Conservation (phyloP, 257 asterid genomes). For the Paraleonurus japonicus region DNA sequence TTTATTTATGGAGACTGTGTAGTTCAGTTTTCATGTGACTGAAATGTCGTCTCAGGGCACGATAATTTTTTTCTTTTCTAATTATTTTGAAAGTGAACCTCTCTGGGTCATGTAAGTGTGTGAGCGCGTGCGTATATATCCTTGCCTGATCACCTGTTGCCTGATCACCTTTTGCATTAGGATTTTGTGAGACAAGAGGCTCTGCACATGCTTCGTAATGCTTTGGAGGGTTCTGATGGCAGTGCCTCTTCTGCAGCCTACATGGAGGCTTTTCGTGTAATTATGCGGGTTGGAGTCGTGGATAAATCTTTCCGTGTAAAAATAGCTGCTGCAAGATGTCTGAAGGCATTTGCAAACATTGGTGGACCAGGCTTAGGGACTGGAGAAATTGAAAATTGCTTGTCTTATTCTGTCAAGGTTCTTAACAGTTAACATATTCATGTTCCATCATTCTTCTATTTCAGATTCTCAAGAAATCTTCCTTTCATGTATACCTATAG, state of each 20-base stretch:
- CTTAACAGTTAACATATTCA: constrained; percentile 20
- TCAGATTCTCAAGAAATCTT: constrained; percentile 16
- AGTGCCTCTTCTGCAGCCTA: constrained; percentile 76
- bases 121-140: not conserved
- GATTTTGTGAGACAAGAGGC: constrained; percentile 97
- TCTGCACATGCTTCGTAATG: constrained; percentile 92
- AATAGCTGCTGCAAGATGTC: constrained; percentile 96
- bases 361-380: constrained; percentile 94
- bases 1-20: constrained; percentile 18
- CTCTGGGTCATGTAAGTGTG: not conserved
- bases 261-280: constrained; percentile 82
- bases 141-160: constrained; percentile 28
- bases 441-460: constrained; percentile 3
- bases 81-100: constrained; percentile 12
- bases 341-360: constrained; percentile 84
- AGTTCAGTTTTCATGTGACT: constrained; percentile 20
- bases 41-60: not conserved
- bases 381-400: constrained; percentile 84
- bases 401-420: constrained; percentile 89
- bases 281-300: constrained; percentile 70
- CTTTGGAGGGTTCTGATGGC: constrained; percentile 94
- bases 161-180: constrained; percentile 62
- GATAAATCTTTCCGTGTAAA: constrained; percentile 86
- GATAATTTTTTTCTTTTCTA: not conserved
- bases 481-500: not conserved